Evolutionary conservation across 2,329 filamentous ascomycete species (phyloP), one percentile per base, ranked within the genome.

Genomic region (Chaetomium strumarium): DNA sequence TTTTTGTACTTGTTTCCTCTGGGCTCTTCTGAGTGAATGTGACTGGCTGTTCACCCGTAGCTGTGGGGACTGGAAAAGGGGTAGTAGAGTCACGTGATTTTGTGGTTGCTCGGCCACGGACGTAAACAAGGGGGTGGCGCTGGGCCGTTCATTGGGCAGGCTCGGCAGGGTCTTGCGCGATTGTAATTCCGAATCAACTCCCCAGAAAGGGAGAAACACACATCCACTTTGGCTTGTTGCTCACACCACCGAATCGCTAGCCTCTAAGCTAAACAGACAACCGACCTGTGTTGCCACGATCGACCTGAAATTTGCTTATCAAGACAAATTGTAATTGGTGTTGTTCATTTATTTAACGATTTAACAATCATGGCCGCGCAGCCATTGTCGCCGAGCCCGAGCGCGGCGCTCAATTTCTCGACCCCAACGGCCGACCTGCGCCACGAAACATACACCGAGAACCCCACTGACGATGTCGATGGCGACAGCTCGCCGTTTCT

Each of bases 361-460:
- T 19, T 10, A 34, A 14, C 6, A 19, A 16, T 13, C 20, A 73
- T 71, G 70, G 66, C 70, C 58, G 67, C 68, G 61, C 24, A 24
- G 24, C 72, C 73, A 46, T 63, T 75, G 55, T 70, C 68, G 57
- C 70, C 69, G 52, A 65, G 66, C 44, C 65, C 63, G 42, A 68
- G 67, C 62, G 64, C 67, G 52, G 65, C 64, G 51, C 64, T 75
- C 50, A 74, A 74, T 60, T 58, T 64, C 51, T 60, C 66, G 46
- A 68, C 67, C 36, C 66, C 68, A 38, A 56, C 63, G 29, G 59
- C 64, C 20, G 63, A 45, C 52, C 63, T 59, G 40, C 62, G 60
- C 51, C 58, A 60, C 47, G 66, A 70, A 52, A 58, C 66, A n/a
- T 67, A 60, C 51, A 49, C 49, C 46, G 60, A 63, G n/a, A 52